A percentile compares a stretch with the other conserved stretches of the same genome.
Conservation (phyloP, 495 filamentous ascomycete species). For the Penicillium macrosclerotiorum region DNA sequence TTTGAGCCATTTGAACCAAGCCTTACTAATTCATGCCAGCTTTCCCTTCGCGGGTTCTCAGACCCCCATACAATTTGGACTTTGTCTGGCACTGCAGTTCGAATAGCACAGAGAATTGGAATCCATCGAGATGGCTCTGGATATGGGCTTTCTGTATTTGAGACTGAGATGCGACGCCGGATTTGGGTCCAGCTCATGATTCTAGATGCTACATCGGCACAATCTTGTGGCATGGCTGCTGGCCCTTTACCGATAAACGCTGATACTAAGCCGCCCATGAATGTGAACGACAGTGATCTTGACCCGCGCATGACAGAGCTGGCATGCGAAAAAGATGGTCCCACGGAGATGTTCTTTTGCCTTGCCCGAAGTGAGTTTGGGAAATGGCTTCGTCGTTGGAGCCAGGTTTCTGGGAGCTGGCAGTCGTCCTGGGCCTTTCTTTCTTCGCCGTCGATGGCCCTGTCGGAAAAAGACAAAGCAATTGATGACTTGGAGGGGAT, state of each 20-base stretch:
- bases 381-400: constrained; percentile 39
- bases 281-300: constrained; percentile 59
- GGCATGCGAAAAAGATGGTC: constrained; percentile 50
- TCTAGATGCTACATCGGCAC: constrained; percentile 33
- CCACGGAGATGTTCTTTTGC: constrained; percentile 69
- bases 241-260: constrained; percentile 12
- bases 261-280: constrained; percentile 44
- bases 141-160: constrained; percentile 36
- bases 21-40: constrained; percentile 14
- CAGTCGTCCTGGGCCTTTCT: constrained; percentile 35
- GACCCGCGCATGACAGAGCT: constrained; percentile 55
- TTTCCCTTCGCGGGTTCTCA: constrained; percentile 30
- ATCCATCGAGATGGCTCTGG: constrained; percentile 43
- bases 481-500: constrained; percentile 35
- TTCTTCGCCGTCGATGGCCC: constrained; percentile 28
- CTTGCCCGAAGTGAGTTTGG: constrained; percentile 48
- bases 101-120: constrained; percentile 44
- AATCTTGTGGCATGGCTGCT: constrained; percentile 30
- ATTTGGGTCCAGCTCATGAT: constrained; percentile 40
- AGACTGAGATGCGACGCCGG: constrained; percentile 46
- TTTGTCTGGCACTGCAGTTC: constrained; percentile 38
- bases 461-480: constrained; percentile 46
- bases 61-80: constrained; percentile 45
- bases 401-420: constrained; percentile 16
- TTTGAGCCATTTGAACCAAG: neutral